A percentile compares a stretch with the other conserved stretches of the same genome.
Evolutionary conservation across 83 land plant species (phyloP).

Genomic region (Larix sibirica): DNA sequence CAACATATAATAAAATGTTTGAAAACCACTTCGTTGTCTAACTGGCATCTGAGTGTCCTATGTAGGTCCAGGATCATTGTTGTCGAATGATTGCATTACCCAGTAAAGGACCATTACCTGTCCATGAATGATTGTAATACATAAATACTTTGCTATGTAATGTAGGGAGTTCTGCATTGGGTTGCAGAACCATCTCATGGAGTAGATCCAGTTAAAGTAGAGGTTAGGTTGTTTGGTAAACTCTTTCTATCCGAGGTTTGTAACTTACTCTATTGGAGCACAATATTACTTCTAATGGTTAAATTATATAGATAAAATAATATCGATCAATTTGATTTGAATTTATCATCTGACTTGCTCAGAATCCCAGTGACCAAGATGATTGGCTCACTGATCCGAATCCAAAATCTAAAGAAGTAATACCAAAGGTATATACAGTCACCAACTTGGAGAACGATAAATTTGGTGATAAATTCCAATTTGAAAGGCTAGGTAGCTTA

Average conservation of each 20-base stretch:
- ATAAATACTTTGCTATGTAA: not conserved
- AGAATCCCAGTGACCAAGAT: conserved; percentile 89
- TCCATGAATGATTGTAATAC: not conserved
- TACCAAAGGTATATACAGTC: conserved; percentile 70
- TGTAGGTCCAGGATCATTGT: no score
- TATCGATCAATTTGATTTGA: conserved; percentile 4
- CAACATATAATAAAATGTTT: no score
- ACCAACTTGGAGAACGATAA: conserved; percentile 58
- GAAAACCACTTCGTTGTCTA: no score
- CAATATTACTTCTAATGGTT: not conserved
- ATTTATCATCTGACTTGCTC: conserved; percentile 15
- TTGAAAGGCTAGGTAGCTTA: conserved; percentile 86
- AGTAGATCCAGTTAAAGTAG: conserved; percentile 76
- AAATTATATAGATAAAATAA: not conserved
- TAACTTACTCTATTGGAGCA: not conserved
- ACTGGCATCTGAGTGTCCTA: no score
- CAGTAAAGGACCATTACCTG: not conserved
- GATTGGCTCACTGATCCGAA: conserved; percentile 92
- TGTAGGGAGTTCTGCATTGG: conserved; percentile 98
- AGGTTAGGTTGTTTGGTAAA: conserved; percentile 89
- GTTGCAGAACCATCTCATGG: conserved; percentile 87
- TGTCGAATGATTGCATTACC: no score
- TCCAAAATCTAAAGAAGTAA: conserved; percentile 75
- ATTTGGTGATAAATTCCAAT: conserved; percentile 82
- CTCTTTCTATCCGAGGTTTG: conserved; percentile 90